Base-by-base conservation (phyloP, 805 yeast genomes). In the Sugiyamaella chiloensis region DNA sequence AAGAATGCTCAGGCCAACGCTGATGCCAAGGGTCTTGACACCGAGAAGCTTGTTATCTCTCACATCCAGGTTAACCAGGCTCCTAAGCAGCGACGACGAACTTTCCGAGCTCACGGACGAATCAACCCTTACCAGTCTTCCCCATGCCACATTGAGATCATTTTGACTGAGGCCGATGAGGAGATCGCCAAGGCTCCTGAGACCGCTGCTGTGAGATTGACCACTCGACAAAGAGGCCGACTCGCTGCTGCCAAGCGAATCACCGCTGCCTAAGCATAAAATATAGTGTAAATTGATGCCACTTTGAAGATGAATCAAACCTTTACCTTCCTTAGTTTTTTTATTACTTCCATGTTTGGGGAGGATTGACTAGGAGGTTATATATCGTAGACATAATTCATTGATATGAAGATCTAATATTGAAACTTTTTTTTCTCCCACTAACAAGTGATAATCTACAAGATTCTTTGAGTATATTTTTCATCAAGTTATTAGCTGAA, bases 81-180 rank as follows among this genome's bases (percentile, higher is more conserved):
- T 69, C 99, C 99, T 79, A 89, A 89, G 80, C 95, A 88, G 81
- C 93, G 98, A 84, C 91, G 99, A 83, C 89, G 99, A 81, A 93
- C 99, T 71, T 93, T 80, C 96, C 90, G 99, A 85, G 99, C 99
- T 69, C 98, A 91, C 85, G 99, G 99, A 87, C 93, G 99, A 85
- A 87, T 89, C 74, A 93, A 91, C 80, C 96, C 96, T 69, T 93
- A 89, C 93, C 95, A 89, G 81, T 87, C 98, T 55, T 80, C 90
- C 68, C 99, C 99, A 73, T 90, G 95, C 69, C 99, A 93, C 87
- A 91, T 93, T 74, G 99, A 93, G 83, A 80, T 93, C 71, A 83
- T 88, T 71, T 80, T 93, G 67, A 85, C 96, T 69, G 99, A 93
- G 83, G 87, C 83, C 76, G 93, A 79, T 64, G 98, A 90, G 78